Base-by-base conservation (phyloP, 2,329 filamentous ascomycete species). In the Monosporascus ibericus region DNA sequence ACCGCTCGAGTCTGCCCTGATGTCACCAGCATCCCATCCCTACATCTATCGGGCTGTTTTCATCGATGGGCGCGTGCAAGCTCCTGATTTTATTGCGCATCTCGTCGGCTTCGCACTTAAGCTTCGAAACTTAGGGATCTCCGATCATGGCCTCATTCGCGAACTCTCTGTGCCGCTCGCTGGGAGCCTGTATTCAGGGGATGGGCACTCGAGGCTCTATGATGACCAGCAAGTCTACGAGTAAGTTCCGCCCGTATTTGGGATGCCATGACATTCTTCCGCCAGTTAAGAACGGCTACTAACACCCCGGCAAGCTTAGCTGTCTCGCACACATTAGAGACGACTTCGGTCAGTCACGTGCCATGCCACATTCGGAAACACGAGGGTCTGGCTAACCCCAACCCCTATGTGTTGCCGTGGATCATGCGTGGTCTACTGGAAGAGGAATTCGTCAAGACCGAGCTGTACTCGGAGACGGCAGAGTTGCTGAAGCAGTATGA, bases 31-130 rank as follows among this genome's bases (percentile, higher is more conserved):
- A 4, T 85, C 84, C 20, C 94, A 99, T 64, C 94, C 94, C 0
- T 92, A 96, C 68, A 92, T 97, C 53, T 95, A 91, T 68, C 86
- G 94, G 27, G 90, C 92, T n/a, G 91, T 95, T 17, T 97, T 97
- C 66, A 88, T 99, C 50, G 92, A 99, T 69, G 90, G 92, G 25
- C 85, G 92, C 54, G 80, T 96, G 36, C 92, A 97, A 67, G 88
- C 92, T 0, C 90, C 92, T 2, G 92, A 95, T 68, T 99, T 99
- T 65, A 86, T 99, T 48, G 90, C 90, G 2, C 90, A 96, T 64
- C 81, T 99, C 2, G 87, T 99, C 44, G 92, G 91, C 47, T 96
- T 99, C 67, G 87, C 89, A 0, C 81, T 97, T 58, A 97, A 96
- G 65, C 79, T 99, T 9, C 89, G 94, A 50, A 99, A 99, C 65